Conservation (phyloP, 2,329 filamentous ascomycete species). For the Penicillium sp. region DNA sequence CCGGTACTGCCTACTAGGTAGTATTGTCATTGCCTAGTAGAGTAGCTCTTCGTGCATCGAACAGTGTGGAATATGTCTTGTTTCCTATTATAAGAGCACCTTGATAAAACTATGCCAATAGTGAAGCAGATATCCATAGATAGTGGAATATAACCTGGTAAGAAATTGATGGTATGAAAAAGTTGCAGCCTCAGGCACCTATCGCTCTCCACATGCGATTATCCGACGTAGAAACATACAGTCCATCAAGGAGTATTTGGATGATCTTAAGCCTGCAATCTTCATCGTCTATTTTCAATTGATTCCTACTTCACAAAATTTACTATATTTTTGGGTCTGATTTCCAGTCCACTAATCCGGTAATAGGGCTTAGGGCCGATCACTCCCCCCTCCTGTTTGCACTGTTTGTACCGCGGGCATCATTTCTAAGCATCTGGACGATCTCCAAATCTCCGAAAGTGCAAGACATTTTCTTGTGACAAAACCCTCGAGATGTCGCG, state of each 20-base stretch:
- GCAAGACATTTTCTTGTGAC: neutral
- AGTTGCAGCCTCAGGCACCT: neutral
- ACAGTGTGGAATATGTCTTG: neutral
- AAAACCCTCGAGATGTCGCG: constrained; percentile 47
- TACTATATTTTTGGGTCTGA: neutral
- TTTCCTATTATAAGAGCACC: no score
- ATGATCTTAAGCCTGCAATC: no score
- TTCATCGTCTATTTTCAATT: no score
- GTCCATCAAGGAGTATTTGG: neutral
- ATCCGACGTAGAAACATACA: neutral
- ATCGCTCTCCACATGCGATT: neutral
- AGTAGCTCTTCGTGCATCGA: neutral
- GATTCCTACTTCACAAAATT: no score
- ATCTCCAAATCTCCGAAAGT: neutral
- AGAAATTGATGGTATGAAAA: neutral
- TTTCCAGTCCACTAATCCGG: neutral
- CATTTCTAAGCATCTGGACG: constrained; percentile 7
- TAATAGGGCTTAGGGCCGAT: constrained; percentile 16
- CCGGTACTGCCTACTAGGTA: neutral
- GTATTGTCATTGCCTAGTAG: neutral
- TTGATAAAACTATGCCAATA: neutral
- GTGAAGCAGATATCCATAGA: neutral
- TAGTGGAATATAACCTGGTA: neutral
- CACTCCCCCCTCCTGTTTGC: constrained; percentile 28
- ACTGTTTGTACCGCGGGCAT: constrained; percentile 24